Evolutionary conservation across 768 basidiomycete species (phyloP).

Genomic region (Pleurotus djamor): DNA sequence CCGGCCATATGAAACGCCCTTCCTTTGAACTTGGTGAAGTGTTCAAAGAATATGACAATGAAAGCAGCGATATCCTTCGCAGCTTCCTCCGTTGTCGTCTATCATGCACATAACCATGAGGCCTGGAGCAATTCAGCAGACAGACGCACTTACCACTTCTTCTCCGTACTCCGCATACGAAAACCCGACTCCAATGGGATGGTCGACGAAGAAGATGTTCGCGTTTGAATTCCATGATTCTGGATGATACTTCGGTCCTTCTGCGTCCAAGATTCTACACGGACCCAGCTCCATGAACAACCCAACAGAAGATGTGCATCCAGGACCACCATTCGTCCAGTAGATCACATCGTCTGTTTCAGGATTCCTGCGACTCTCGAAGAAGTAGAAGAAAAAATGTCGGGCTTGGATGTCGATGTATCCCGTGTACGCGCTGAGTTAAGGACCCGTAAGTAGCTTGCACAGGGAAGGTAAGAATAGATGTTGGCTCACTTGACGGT

Average conservation of each 20-base stretch:
- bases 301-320: slow-evolving; percentile 46
- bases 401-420: slow-evolving; percentile 65
- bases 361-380: slow-evolving; percentile 64
- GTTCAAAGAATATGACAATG: slow-evolving; percentile 70
- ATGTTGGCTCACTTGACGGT: slow-evolving; percentile 28
- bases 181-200: slow-evolving; percentile 59
- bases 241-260: slow-evolving; percentile 49
- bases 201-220: slow-evolving; percentile 61
- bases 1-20: slow-evolving; percentile 64
- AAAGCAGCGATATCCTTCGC: slow-evolving; percentile 72
- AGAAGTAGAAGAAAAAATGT: slow-evolving; percentile 77
- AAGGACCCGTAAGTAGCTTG: not conserved
- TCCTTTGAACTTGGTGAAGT: slow-evolving; percentile 69
- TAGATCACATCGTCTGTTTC: slow-evolving; percentile 61
- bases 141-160: slow-evolving; percentile 36
- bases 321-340: slow-evolving; percentile 48
- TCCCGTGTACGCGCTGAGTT: slow-evolving; percentile 53
- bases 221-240: slow-evolving; percentile 69
- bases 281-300: slow-evolving; percentile 77
- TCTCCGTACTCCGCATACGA: slow-evolving; percentile 66
- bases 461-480: not conserved
- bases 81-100: slow-evolving; percentile 66
- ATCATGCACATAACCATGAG: not conserved
- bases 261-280: slow-evolving; percentile 55
- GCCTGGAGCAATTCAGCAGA: too few species aligned